Percentiles rank a stretch among this genome's conserved stretches.
phyloP scores from a whole-genome alignment of 495 filamentous ascomycete species.

The Emericellopsis terricola region DNA sequence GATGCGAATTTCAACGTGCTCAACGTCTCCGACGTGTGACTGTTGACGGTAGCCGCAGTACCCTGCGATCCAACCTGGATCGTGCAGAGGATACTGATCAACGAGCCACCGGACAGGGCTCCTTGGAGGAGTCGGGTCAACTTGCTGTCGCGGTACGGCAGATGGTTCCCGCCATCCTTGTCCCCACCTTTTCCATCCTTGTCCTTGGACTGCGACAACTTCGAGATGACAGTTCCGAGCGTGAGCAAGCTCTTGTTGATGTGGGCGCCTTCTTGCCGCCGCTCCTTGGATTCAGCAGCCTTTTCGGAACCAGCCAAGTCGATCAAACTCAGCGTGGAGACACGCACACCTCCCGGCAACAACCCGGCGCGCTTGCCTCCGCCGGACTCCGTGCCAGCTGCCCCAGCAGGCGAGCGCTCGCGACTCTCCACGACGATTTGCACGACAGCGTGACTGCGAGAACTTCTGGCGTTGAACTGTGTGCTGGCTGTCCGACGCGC shows the following conservation, averaged over 20 bases:
- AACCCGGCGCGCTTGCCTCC: conserved; percentile 53
- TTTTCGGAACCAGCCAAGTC: conserved; percentile 93
- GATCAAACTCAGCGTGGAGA: conserved; percentile 88
- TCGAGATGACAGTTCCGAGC: conserved; percentile 84
- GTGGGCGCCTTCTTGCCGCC: conserved; percentile 85
- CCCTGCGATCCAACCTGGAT: conserved; percentile 61
- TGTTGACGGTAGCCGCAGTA: conserved; percentile 40
- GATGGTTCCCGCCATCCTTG: conserved; percentile 61
- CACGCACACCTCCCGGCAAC: conserved; percentile 76
- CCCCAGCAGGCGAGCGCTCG: conserved; percentile 52
- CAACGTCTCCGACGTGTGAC: conserved; percentile 70
- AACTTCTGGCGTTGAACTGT: conserved; percentile 90
- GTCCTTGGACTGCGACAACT: conserved; percentile 67
- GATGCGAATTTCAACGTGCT: conserved; percentile 96
- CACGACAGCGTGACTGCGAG: conserved; percentile 92
- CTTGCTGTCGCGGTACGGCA: conserved; percentile 95
- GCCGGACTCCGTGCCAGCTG: conserved; percentile 25
- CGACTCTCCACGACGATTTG: conserved; percentile 97
- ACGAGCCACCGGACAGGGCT: conserved; percentile 79
- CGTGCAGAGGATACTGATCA: conserved; percentile 94
- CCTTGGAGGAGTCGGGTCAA: conserved; percentile 85
- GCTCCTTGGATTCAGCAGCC: conserved; percentile 87
- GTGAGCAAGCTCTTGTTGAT: conserved; percentile 97
- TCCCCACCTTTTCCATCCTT: conserved; percentile 57
- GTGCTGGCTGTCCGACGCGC: conserved; percentile 80